phyloP scores from a whole-genome alignment of 768 basidiomycete species.

The Mycena polygramma region DNA sequence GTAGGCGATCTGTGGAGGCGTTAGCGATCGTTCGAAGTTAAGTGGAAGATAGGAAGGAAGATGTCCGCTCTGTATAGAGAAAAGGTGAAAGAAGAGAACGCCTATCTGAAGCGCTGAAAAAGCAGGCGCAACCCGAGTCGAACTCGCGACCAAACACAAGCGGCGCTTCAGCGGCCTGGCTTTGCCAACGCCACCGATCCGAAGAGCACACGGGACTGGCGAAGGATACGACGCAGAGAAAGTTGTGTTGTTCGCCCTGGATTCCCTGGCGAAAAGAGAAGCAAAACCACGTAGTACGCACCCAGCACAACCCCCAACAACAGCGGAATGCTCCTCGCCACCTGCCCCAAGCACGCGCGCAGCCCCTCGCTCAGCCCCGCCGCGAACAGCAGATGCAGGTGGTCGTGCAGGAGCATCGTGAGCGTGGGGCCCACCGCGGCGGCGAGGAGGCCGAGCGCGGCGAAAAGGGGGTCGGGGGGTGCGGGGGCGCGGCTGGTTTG shows the following conservation, averaged over 20 bases:
- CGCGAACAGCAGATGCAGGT: slow-evolving; percentile 92
- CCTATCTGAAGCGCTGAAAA: too few species aligned
- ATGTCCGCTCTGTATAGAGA: too few species aligned
- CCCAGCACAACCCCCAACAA: slow-evolving; percentile 94
- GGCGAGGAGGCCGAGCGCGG: slow-evolving; percentile 97
- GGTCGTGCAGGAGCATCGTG: slow-evolving; percentile 95
- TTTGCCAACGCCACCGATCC: too few species aligned
- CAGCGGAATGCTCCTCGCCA: slow-evolving; percentile 90
- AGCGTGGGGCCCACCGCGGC: slow-evolving; percentile 95
- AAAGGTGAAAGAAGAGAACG: neutral
- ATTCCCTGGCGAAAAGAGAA: too few species aligned
- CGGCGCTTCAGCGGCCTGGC: too few species aligned
- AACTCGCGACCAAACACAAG: too few species aligned
- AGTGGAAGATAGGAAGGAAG: too few species aligned
- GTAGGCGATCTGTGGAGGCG: slow-evolving; percentile 76
- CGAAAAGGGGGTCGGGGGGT: slow-evolving; percentile 94
- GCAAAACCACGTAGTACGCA: slow-evolving; percentile 83
- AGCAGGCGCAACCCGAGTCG: too few species aligned
- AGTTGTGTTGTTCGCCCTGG: too few species aligned
- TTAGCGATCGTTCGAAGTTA: too few species aligned
- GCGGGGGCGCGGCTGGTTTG: slow-evolving; percentile 63
- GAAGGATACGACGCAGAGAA: too few species aligned
- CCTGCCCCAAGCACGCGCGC: slow-evolving; percentile 83
- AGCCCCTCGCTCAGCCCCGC: slow-evolving; percentile 93
- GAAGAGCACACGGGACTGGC: too few species aligned